phyloP scores from a whole-genome alignment of 1,284 basidiomycete species.

The Leucoagaricus sp. region DNA sequence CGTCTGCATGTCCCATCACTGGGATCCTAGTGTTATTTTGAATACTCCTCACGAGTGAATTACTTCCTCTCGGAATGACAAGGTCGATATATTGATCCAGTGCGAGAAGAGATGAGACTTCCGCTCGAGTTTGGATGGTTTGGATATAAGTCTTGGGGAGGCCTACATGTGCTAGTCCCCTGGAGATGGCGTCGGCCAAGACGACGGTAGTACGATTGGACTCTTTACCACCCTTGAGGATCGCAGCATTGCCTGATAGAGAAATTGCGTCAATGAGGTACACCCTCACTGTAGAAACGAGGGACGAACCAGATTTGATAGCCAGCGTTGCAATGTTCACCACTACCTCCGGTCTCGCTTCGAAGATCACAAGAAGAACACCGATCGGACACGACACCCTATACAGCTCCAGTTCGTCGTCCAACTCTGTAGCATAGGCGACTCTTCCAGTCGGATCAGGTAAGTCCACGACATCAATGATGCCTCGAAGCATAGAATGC shows the following conservation, averaged over 20 bases:
- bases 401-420: constrained; percentile 87
- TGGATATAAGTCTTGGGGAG: constrained; percentile 88
- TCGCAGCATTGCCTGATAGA: constrained; percentile 81
- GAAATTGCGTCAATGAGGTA: neutral
- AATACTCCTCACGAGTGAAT: constrained; percentile 86
- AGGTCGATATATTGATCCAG: constrained; percentile 95
- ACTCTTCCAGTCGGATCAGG: constrained; percentile 88
- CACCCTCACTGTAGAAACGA: no score
- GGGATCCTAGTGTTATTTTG: constrained; percentile 92
- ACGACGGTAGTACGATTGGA: constrained; percentile 78
- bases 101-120: constrained; percentile 85
- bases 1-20: constrained; percentile 99
- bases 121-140: constrained; percentile 89
- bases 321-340: constrained; percentile 97
- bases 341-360: constrained; percentile 96
- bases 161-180: constrained; percentile 72
- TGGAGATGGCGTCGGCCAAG: constrained; percentile 79
- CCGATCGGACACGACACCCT: constrained; percentile 97
- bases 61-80: constrained; percentile 95
- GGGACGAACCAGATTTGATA: constrained; percentile 90
- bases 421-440: constrained; percentile 86
- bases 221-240: constrained; percentile 97
- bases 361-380: constrained; percentile 95
- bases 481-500: constrained; percentile 90
- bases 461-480: constrained; percentile 84